Evolutionary conservation across 768 basidiomycete genomes (phyloP), one percentile per base, ranked within the genome.

Genomic region (Russula emetica): DNA sequence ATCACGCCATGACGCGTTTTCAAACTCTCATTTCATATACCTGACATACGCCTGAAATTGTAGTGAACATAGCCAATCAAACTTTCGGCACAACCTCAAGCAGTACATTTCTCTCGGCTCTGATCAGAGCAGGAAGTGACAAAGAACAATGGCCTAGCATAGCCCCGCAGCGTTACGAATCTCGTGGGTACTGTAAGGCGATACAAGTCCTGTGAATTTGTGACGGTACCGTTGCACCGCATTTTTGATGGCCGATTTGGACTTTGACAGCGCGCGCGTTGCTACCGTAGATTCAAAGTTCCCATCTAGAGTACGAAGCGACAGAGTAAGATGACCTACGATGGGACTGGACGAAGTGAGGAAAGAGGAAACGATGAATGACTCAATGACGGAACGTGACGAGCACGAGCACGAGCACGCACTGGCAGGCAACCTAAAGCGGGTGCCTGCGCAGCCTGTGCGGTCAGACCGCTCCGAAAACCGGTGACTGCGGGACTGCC

Each of bases 1-100:
- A 64, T 49, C 52, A 64, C 34, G 13, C 44, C 44, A 64, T 42
- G 22, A 10, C 32, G 24, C n/a, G n/a, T 51, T 36, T 45, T 36
- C 14, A 16, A 58, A 36, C 24, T 45, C 51, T 20, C 42, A 34
- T 51, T 22, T 22, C 44, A 38, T 30, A 64, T 47, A 53, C 58
- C 36, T 49, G 22, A 38, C 60, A 16, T 45, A 56, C 10, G n/a
- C 26, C 28, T 51, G 47, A 56, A 28, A 40, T 32, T 50, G 49
- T 56, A 22, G 22, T 42, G 26, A 50, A 38, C 28, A 49, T 50
- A 30, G 5, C 20, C 61, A 24, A 32, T 60, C 59, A 18, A 50
- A 14, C n/a, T 34, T 26, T 36, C 5, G 10, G 44, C 34, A 55
- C 55, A 14, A 9, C n/a, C 8, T 30, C 24, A n/a, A 22, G 1